These are phyloP conservation scores for Candolleomyces aberdarensis DNA, from an alignment of 768 basidiomycete genomes.

Conservation along the genomic window DNA sequence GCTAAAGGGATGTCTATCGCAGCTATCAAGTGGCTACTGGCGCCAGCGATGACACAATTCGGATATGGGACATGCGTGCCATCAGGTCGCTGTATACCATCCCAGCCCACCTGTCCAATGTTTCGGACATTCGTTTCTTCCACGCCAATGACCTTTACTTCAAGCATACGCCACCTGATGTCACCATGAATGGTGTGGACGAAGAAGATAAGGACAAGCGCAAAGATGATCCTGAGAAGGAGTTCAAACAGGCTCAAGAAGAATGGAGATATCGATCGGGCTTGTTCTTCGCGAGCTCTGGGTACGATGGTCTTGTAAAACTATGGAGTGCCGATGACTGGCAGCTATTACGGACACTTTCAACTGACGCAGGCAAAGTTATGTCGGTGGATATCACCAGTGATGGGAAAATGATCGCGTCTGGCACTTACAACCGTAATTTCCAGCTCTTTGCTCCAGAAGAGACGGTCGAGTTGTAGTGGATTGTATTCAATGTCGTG, in stretches of 20 bases:
- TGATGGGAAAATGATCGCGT: constrained; percentile 81
- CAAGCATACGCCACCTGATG: constrained; percentile 37
- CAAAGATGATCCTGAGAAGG: constrained; percentile 29
- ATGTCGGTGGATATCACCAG: constrained; percentile 94
- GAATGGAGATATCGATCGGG: constrained; percentile 85
- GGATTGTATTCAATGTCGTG: not conserved
- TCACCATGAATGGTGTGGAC: constrained; percentile 48
- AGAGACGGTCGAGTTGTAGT: constrained; percentile 33
- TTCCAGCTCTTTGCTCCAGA: constrained; percentile 92
- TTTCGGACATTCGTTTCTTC: constrained; percentile 96
- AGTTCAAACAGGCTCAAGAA: constrained; percentile 42
- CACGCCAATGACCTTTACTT: constrained; percentile 55
- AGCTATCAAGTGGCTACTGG: constrained; percentile 98
- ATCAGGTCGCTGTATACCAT: constrained; percentile 93
- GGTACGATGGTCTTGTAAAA: constrained; percentile 94
- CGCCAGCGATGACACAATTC: constrained; percentile 94
- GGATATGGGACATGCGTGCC: constrained; percentile 97
- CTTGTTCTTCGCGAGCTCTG: constrained; percentile 87
- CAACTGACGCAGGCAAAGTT: constrained; percentile 96
- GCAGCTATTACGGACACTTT: constrained; percentile 84
- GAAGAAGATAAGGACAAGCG: constrained; percentile 31
- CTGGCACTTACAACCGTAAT: constrained; percentile 90
- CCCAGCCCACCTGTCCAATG: constrained; percentile 92
- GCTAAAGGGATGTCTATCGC: constrained; percentile 10
- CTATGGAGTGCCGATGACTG: constrained; percentile 98